These are phyloP conservation scores for Calocybe indica DNA, from an alignment of 768 basidiomycete genomes.

Conservation along the genomic window DNA sequence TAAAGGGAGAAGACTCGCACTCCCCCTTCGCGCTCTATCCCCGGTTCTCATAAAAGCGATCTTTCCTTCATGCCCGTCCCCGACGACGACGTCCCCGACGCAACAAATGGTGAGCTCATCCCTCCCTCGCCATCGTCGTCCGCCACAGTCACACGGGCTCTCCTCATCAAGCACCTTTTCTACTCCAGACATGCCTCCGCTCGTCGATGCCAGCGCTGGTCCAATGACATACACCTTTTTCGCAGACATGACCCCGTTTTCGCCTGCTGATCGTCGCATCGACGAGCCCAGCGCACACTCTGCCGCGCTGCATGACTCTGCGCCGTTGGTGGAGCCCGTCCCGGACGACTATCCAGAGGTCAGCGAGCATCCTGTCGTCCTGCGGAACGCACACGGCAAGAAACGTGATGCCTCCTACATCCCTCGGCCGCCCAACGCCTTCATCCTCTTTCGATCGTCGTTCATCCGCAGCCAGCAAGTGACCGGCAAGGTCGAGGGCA, in stretches of 20 bases:
- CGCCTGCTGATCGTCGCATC: no score
- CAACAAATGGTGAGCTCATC: no score
- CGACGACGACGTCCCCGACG: no score
- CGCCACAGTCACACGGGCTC: no score
- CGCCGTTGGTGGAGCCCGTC: slow-evolving; percentile 11
- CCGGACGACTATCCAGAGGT: slow-evolving; percentile 5
- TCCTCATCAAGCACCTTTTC: no score
- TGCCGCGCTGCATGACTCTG: slow-evolving; percentile 11
- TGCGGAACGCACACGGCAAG: slow-evolving; percentile 48
- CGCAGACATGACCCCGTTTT: slow-evolving; percentile 51
- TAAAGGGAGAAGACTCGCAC: no score
- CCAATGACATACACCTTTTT: slow-evolving; percentile 60
- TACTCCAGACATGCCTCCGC: slow-evolving; percentile 50
- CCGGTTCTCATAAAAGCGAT: no score
- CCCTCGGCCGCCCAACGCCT: slow-evolving; percentile 80
- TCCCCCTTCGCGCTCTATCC: no score
- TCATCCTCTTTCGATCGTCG: slow-evolving; percentile 77
- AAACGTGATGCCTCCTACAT: slow-evolving; percentile 70
- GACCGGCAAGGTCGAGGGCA: slow-evolving; percentile 73
- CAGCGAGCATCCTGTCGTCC: slow-evolving; percentile 21
- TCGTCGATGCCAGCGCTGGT: slow-evolving; percentile 47
- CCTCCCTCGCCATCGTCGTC: no score
- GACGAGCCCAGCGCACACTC: slow-evolving; percentile 3
- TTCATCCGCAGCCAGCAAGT: slow-evolving; percentile 73
- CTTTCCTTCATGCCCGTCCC: no score